Evolutionary conservation across 1,284 basidiomycete genomes (phyloP), one percentile per base, ranked within the genome.

Genomic region (Blastosporella zonata): DNA sequence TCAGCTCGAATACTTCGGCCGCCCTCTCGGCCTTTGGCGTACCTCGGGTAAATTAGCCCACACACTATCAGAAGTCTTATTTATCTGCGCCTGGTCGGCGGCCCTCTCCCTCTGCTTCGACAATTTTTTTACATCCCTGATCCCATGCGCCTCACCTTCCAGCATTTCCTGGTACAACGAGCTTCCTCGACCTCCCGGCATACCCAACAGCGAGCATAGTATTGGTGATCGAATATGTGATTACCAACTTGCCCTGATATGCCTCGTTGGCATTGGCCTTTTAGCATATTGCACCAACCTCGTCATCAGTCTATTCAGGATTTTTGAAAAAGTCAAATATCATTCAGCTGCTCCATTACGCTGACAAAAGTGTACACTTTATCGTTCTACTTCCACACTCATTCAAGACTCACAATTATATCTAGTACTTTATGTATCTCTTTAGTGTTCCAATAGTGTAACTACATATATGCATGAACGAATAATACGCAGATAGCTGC

Each of bases 41-140:
- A 91, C 91, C 18, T 90, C 89, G 27, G 79, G 72, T 47, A 93
- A 93, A 67, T 77, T 92, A 43, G 79, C 84, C 1, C 84, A 90
- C 61, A 91, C 90, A 5, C 77, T 91, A 36, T 75, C 80, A 39
- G 91, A 93, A 71, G 85, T 94, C 34, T 73, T 93, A 43, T 94
- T 93, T 63, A 92, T 96, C 54, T 93, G 90, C 67, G 80, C 89
- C 17, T 96, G 93, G 92, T 91, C 90, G 51, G 88, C 91, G n/a
- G 84, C 89, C 25, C 77, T 96, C 37, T 87, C 90, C 10, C 81
- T 95, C 43, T 83, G 81, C 50, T 91, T 95, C 65, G 91, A 96
- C 74, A 93, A 95, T 63, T 93, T 87, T 67, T 92, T 94, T 68
- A 94, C 92, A 2, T 91, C 91, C 23, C 71, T 83, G 22, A 79